Evolutionary conservation across 768 basidiomycete species (phyloP).

Genomic region (Lanmaoa rubissima): DNA sequence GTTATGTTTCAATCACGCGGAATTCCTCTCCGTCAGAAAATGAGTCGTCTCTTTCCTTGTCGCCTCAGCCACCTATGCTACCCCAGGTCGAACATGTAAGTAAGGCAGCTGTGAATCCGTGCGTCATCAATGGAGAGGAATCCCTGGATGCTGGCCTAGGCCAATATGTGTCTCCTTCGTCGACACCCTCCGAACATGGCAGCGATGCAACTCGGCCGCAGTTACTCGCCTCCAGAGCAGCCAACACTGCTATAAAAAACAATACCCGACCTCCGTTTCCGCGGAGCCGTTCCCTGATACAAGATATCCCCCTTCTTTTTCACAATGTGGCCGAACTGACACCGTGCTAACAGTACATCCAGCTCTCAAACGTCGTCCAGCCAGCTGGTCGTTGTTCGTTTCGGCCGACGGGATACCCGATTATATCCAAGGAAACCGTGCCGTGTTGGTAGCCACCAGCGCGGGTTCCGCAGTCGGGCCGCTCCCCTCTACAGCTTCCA

Average conservation of each 20-base stretch:
- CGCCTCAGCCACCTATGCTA: background rate
- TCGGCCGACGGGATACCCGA: slow-evolving; percentile 32
- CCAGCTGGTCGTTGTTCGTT: slow-evolving; percentile 29
- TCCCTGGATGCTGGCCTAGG: background rate
- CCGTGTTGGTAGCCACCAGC: slow-evolving; percentile 32
- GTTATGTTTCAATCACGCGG: too few species aligned
- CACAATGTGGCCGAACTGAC: background rate
- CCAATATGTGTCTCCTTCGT: slow-evolving; percentile 18
- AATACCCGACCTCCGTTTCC: slow-evolving; percentile 9
- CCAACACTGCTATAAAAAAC: background rate
- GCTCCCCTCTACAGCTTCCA: slow-evolving; percentile 17
- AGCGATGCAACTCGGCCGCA: too few species aligned
- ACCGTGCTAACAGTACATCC: slow-evolving; percentile 1
- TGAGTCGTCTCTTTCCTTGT: background rate
- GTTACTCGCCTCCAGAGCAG: background rate
- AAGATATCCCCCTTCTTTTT: slow-evolving; percentile 9
- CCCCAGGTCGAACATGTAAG: background rate
- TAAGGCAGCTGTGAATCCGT: background rate
- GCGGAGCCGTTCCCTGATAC: slow-evolving; percentile 12
- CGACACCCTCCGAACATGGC: slow-evolving; percentile 30
- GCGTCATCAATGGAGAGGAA: background rate
- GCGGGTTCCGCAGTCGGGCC: slow-evolving; percentile 19
- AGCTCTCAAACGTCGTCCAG: slow-evolving; percentile 14
- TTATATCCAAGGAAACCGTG: slow-evolving; percentile 30
- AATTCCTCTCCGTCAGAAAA: too few species aligned